phyloP scores from a whole-genome alignment of 345 rosid genomes.

The Pistacia atlantica region DNA sequence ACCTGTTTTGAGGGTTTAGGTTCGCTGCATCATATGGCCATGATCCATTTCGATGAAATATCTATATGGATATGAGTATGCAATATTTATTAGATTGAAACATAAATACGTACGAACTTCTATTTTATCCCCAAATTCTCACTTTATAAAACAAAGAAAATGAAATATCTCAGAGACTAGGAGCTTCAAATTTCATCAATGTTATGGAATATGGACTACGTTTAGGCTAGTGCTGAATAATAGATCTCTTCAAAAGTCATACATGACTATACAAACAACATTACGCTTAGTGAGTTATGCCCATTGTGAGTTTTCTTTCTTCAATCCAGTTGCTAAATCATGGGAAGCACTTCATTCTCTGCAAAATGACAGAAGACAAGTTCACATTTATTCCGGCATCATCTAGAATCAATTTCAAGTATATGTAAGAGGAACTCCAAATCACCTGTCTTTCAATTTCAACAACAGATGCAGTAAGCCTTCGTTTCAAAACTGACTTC shows the following conservation, averaged over 20 bases:
- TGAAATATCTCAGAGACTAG: not conserved
- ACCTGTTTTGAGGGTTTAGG: too few relatives aligned
- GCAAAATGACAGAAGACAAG: constrained; percentile 40
- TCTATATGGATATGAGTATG: too few relatives aligned
- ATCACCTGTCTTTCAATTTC: constrained; percentile 96
- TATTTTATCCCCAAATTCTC: too few relatives aligned
- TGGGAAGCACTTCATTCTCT: constrained; percentile 98
- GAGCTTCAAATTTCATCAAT: not conserved
- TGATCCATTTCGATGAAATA: too few relatives aligned
- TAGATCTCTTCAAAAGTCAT: not conserved
- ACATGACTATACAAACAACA: not conserved
- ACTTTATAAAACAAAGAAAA: not conserved
- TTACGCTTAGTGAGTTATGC: constrained; percentile 10
- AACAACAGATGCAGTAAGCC: constrained; percentile 75
- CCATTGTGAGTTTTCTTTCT: constrained; percentile 8
- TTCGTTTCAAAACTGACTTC: constrained; percentile 60
- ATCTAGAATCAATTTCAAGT: constrained; percentile 20
- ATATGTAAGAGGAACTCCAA: constrained; percentile 5
- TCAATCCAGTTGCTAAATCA: constrained; percentile 36
- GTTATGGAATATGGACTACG: not conserved
- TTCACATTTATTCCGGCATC: not conserved
- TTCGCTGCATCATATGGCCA: too few relatives aligned
- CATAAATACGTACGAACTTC: too few relatives aligned
- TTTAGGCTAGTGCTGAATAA: not conserved
- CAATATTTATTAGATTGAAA: too few relatives aligned